A percentile compares a stretch with the other conserved stretches of the same genome.
These are phyloP conservation scores for Verbascum thapsus DNA, from an alignment of 257 asterid species.

Conservation along the genomic window DNA sequence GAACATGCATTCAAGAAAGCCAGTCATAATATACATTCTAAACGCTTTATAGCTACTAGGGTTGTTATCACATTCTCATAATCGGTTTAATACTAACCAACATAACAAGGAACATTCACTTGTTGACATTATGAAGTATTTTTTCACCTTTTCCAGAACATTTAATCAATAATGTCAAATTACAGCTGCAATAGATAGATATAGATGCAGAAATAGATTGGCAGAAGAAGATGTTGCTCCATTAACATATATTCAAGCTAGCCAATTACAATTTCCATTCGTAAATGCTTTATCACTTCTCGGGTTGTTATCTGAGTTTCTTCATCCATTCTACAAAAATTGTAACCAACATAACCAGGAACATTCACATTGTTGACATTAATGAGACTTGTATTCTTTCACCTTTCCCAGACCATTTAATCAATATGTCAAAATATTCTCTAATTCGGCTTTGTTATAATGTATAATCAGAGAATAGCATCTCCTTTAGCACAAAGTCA, in stretches of 20 bases:
- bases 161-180: slow-evolving; percentile 15
- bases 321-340: not conserved
- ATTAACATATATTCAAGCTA: not conserved
- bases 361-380: slow-evolving; percentile 17
- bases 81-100: not conserved
- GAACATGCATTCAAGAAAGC: not conserved
- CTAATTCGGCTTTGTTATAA: slow-evolving; percentile 18
- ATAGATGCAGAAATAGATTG: not conserved
- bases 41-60: not conserved
- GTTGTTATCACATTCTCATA: slow-evolving; percentile 8
- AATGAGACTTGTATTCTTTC: slow-evolving; percentile 13
- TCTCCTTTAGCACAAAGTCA: slow-evolving; percentile 21
- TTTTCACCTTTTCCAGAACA: slow-evolving; percentile 8
- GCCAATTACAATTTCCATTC: not conserved
- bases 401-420: slow-evolving; percentile 8
- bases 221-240: not conserved
- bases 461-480: slow-evolving; percentile 11
- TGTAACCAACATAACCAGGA: not conserved
- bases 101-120: slow-evolving; percentile 7
- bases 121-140: slow-evolving; percentile 15
- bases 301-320: not conserved
- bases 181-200: slow-evolving; percentile 11
- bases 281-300: not conserved
- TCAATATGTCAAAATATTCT: slow-evolving; percentile 16
- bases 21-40: not conserved